Evolutionary conservation across 225 moss, liverwort and hornwort genomes (phyloP).

Genomic region (Asterella californica): DNA sequence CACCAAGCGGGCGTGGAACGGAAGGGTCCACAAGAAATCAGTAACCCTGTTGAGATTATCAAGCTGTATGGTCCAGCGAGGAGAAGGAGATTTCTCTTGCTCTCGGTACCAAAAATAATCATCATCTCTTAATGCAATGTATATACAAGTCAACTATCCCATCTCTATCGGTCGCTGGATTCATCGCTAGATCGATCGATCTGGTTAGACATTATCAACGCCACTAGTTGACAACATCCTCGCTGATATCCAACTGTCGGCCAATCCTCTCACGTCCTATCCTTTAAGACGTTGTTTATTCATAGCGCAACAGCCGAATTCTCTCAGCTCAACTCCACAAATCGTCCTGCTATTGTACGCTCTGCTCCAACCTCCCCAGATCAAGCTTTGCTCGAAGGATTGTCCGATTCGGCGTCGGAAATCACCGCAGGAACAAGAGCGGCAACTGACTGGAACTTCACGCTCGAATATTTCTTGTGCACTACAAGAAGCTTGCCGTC

Average conservation of each 20-base stretch:
- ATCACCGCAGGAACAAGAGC: slow-evolving; percentile 46
- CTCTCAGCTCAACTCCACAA: slow-evolving; percentile 23
- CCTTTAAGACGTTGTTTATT: neutral
- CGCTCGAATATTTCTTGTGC: slow-evolving; percentile 82
- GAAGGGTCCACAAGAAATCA: neutral
- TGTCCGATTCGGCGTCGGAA: neutral
- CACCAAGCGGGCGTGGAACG: neutral
- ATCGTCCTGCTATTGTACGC: neutral
- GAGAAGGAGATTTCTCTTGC: slow-evolving; percentile 6
- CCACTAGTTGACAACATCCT: slow-evolving; percentile 6
- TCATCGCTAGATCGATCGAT: neutral
- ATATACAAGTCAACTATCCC: slow-evolving; percentile 20
- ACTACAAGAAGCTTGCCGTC: slow-evolving; percentile 74
- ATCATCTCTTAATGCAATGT: neutral
- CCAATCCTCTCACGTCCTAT: neutral
- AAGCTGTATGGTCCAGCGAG: too few species aligned
- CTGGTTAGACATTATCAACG: neutral
- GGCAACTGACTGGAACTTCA: slow-evolving; percentile 64
- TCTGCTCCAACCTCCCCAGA: neutral
- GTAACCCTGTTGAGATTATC: neutral
- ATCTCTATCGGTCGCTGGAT: neutral
- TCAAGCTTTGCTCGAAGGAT: neutral
- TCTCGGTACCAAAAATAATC: slow-evolving; percentile 7
- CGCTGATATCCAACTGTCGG: neutral
- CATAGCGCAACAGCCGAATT: slow-evolving; percentile 6